Base-by-base conservation (phyloP, 352 stramenopile genomes). In the Detonula confervacea region DNA sequence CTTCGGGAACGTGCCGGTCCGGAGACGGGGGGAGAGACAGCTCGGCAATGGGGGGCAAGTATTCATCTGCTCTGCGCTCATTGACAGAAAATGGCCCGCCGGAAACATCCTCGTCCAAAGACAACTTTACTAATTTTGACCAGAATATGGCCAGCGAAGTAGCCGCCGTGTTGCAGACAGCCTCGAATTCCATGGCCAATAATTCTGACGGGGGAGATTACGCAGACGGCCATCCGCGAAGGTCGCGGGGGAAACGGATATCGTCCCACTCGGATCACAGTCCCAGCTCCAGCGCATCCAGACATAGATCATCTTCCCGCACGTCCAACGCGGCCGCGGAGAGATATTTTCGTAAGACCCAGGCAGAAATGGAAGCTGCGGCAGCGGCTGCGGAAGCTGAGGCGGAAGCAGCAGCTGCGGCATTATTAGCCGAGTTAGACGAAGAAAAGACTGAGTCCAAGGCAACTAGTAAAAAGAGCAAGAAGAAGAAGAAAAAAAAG, bases 401-500 rank as follows among this genome's bases (percentile, higher is more conserved):
- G 77, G 90, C 90, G 8, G 88, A 95, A 54, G 87, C 86, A 1
- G 90, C 90, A 18, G 90, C 88, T n/a, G 81, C 83, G 24, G 88
- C 80, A 42, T 77, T 95, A 39, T 67, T 95, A 30, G 88, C 88
- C 24, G 88, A 95, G 79, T 60, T 95, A 11, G 90, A 95, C 55
- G 77, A 92, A 78, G 90, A 95, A 80, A 78, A 93, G 70, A 76
- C 78, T 44, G 65, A 52, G 49, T 62, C 55, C 27, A 73, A 80
- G 24, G 60, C 65, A 39, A 77, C 69, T 56, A 82, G 72, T 54
- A 86, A 66, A 24, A 81, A 83, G 47, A 90, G 84, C 33, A 80
- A 59, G 1, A 90, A 84, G 25, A 92, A 92, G 66, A 93, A 92
- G 74, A 94, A 92, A 67, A 87, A 90, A 65, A 87, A 90, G 52